Evolutionary conservation across 139 green algal genomes (phyloP).

Genomic region (Chlorella ohadii): DNA sequence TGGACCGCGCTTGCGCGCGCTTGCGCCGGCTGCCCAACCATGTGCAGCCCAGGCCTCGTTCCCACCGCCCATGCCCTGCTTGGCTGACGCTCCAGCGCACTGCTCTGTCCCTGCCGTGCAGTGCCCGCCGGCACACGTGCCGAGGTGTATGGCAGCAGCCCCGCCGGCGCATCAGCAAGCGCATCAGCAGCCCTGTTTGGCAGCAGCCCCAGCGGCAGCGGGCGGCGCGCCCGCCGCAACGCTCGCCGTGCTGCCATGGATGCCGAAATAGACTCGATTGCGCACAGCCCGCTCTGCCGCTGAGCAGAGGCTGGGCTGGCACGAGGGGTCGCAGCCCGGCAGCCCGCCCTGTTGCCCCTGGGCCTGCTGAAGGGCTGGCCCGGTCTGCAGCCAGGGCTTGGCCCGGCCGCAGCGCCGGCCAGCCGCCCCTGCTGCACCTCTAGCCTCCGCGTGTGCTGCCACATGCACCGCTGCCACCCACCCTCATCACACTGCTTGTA

Average conservation of each 20-base stretch:
- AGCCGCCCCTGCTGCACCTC: no score
- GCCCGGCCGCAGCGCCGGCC: no score
- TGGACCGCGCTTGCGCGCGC: no score
- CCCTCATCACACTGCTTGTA: no score
- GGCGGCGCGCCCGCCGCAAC: constrained; percentile 50
- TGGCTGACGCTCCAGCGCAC: background rate
- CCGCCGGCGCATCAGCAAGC: background rate
- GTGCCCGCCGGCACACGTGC: constrained; percentile 16
- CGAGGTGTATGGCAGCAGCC: constrained; percentile 25
- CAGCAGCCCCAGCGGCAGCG: constrained; percentile 40
- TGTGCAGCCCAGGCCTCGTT: background rate
- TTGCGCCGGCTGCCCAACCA: background rate
- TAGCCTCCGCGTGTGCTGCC: no score
- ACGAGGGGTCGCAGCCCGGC: no score
- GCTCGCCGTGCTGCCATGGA: constrained; percentile 43
- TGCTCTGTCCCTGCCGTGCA: background rate
- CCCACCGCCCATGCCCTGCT: no score
- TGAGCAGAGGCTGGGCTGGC: no score
- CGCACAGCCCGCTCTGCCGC: background rate
- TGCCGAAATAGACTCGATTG: background rate
- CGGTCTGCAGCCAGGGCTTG: no score
- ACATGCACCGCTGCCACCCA: no score
- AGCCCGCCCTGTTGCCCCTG: no score
- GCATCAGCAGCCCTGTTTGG: background rate
- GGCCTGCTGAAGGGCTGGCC: no score